Base-by-base conservation (phyloP, 805 yeast genomes). In the Starmera amethionina region DNA sequence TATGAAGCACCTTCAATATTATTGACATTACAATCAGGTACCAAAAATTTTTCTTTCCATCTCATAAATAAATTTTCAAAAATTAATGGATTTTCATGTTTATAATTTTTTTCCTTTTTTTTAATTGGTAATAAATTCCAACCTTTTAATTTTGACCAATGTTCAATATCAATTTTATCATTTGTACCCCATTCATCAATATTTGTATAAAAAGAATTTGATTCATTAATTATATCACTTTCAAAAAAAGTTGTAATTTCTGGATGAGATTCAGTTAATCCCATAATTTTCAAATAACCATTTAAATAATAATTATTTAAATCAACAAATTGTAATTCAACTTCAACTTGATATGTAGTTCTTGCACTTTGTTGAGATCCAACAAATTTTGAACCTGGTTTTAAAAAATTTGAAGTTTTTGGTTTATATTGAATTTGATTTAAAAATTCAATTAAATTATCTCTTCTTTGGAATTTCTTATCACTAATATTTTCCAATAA, bases 11-110 rank as follows among this genome's bases (percentile, higher is more conserved):
- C 71, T 37, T 62, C 64, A 74, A 90, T 47, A 64, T 66, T 42
- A 73, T 51, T 58, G 11, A 53, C 33, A 30, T 73, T 42, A 64
- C 87, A 78, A 60, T 87, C 95, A 0, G 95, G 95, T 8, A 84
- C 79, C 44, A 89, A 62, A 54, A 87, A 87, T 52, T 79, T 75
- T 59, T 89, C 97, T 62, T 89, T 89, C 97, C 97, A 89, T 49
- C 96, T 71, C 96, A 89, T 89, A 56, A 78, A 89, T 6, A 89
- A 61, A 51, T 64, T 72, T 42, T 77, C 70, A 45, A 68, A 62
- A 37, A 64, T 49, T 34, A 61, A 38, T 38, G 53, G 62, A 43
- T 65, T 52, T 31, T 44, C 48, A 40, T 55, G 55, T 13, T 51
- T 32, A 42, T 52, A 55, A 12, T 43, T 43, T 40, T 44, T 40